Conservation (phyloP, 306 rosid species). For the Crotalaria pallida region DNA sequence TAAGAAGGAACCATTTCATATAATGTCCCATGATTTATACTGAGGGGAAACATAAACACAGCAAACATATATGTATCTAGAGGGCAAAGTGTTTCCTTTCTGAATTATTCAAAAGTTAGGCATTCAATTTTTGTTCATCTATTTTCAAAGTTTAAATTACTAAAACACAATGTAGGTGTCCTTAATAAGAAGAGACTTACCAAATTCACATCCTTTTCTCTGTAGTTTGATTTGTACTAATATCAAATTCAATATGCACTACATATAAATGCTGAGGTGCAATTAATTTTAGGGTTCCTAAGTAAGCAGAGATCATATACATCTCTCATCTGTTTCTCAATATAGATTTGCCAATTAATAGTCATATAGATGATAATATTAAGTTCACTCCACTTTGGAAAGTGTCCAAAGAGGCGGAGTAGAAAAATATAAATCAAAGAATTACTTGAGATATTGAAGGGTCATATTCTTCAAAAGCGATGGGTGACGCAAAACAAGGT, state of each 20-base stretch:
- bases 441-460: conserved; percentile 95
- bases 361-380: background rate
- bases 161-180: background rate
- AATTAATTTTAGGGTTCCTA: background rate
- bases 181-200: background rate
- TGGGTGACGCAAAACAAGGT: conserved; percentile 85
- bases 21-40: background rate
- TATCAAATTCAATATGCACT: background rate
- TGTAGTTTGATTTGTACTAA: background rate
- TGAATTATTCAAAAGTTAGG: background rate
- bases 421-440: background rate
- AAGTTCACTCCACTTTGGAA: background rate
- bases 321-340: background rate
- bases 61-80: background rate
- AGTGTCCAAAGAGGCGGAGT: background rate
- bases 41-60: background rate
- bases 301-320: background rate
- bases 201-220: background rate
- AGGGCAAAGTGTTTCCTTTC: background rate
- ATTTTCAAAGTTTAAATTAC: background rate
- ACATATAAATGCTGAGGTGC: background rate
- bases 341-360: background rate
- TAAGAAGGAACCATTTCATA: background rate
- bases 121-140: background rate
- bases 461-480: conserved; percentile 97